These are phyloP conservation scores for Fusarium continuum DNA, from an alignment of 2,329 filamentous ascomycete genomes.

Conservation along the genomic window DNA sequence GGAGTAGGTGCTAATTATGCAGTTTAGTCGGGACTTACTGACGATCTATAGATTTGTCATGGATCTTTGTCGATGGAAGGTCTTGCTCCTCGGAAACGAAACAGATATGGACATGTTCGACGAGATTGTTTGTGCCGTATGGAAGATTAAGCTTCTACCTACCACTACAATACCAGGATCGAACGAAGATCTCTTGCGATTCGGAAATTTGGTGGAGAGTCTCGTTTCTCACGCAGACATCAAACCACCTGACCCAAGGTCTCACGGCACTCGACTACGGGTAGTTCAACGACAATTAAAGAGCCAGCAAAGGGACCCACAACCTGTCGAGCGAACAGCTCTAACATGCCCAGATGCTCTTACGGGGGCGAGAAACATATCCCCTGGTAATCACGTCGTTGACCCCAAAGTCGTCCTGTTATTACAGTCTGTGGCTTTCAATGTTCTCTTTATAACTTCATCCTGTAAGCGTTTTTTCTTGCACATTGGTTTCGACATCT, in stretches of 20 bases:
- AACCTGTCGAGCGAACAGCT: not conserved
- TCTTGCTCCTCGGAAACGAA: conserved; percentile 17
- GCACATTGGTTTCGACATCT: too few relatives aligned
- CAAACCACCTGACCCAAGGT: not conserved
- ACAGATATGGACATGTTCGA: conserved; percentile 38
- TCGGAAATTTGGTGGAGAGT: conserved; percentile 37
- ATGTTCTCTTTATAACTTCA: conserved; percentile 22
- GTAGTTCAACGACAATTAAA: conserved; percentile 27
- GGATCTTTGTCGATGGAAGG: conserved; percentile 43
- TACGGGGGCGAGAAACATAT: too few relatives aligned
- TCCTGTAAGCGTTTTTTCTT: conserved; percentile 18
- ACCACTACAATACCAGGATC: not conserved
- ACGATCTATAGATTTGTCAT: conserved; percentile 36
- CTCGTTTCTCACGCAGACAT: conserved; percentile 30
- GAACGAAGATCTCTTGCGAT: conserved; percentile 18
- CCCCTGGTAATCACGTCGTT: conserved; percentile 1
- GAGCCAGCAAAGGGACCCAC: not conserved
- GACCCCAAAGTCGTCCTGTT: conserved; percentile 28
- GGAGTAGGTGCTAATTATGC: conserved; percentile 9
- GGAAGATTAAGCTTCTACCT: conserved; percentile 21
- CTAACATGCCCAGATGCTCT: not conserved
- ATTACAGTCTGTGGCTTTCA: conserved; percentile 38
- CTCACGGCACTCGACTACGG: conserved; percentile 25
- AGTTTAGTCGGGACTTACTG: not conserved
- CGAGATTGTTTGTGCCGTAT: conserved; percentile 35